phyloP scores from a whole-genome alignment of 164 flowering plant genomes.

The Vitis labrusca region DNA sequence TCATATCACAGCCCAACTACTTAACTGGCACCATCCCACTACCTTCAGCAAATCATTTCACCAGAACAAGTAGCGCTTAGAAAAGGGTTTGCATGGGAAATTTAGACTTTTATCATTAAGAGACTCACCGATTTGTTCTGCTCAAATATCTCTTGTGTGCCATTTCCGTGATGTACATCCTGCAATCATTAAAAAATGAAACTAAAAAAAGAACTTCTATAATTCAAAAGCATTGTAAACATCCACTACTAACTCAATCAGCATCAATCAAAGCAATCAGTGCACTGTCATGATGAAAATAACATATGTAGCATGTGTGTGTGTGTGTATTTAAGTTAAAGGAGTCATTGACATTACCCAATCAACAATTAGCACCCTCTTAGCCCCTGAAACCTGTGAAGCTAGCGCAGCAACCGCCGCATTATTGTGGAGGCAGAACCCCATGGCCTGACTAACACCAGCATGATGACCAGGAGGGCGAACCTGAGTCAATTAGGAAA shows the following conservation, averaged over 20 bases:
- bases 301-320: too few species aligned
- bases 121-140: constrained; percentile 74
- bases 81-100: background rate
- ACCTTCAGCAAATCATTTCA: constrained; percentile 9
- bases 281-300: too few species aligned
- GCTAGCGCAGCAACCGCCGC: constrained; percentile 93
- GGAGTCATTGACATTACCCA: constrained; percentile 62
- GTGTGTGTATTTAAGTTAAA: background rate
- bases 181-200: constrained; percentile 17
- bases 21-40: background rate
- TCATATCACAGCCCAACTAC: background rate
- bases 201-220: background rate
- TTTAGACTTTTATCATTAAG: background rate
- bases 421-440: constrained; percentile 98
- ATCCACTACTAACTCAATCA: background rate
- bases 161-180: constrained; percentile 99
- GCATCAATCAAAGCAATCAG: too few species aligned
- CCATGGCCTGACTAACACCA: constrained; percentile 87
- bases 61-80: background rate
- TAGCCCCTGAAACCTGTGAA: constrained; percentile 85
- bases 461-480: constrained; percentile 99
- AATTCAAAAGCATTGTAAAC: background rate
- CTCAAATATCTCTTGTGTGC: constrained; percentile 97
- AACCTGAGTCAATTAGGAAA: constrained; percentile 48
- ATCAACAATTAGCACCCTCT: constrained; percentile 89